Conservation (phyloP, 2,329 filamentous ascomycete genomes). For the Diaporthe nobilis region DNA sequence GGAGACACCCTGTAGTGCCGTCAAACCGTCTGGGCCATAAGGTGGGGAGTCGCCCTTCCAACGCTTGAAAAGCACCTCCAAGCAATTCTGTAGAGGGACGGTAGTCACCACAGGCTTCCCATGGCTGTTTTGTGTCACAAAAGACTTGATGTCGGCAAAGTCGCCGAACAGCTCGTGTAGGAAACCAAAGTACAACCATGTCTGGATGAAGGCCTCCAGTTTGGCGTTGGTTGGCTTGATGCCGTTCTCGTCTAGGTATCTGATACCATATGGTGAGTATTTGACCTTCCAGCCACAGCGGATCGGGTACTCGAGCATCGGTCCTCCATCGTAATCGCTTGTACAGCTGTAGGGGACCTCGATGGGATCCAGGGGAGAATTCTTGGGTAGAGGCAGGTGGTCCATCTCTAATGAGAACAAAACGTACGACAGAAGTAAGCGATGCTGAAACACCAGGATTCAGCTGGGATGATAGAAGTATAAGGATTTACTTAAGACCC, state of each 20-base stretch:
- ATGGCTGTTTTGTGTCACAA: neutral
- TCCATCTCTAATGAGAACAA: neutral
- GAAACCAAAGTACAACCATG: conserved; percentile 3
- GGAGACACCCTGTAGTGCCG: neutral
- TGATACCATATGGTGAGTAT: neutral
- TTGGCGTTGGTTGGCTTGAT: neutral
- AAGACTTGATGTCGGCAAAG: conserved; percentile 1
- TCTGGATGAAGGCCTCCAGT: neutral
- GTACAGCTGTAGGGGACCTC: conserved; percentile 5
- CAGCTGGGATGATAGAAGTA: neutral
- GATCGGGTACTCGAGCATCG: conserved; percentile 2
- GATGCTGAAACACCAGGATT: neutral
- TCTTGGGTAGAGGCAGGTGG: conserved; percentile 2
- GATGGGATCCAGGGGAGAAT: neutral
- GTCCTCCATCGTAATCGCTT: neutral
- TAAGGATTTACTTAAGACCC: neutral
- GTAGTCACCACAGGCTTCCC: neutral
- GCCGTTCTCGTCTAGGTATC: neutral
- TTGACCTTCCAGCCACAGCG: neutral
- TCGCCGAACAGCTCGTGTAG: neutral
- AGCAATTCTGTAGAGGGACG: neutral
- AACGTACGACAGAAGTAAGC: neutral
- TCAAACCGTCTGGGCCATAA: neutral
- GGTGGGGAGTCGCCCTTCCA: neutral
- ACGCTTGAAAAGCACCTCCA: neutral